A percentile compares a stretch with the other conserved stretches of the same genome.
These are phyloP conservation scores for Phytophthora boehmeriae DNA, from an alignment of 352 stramenopile genomes.

Conservation along the genomic window DNA sequence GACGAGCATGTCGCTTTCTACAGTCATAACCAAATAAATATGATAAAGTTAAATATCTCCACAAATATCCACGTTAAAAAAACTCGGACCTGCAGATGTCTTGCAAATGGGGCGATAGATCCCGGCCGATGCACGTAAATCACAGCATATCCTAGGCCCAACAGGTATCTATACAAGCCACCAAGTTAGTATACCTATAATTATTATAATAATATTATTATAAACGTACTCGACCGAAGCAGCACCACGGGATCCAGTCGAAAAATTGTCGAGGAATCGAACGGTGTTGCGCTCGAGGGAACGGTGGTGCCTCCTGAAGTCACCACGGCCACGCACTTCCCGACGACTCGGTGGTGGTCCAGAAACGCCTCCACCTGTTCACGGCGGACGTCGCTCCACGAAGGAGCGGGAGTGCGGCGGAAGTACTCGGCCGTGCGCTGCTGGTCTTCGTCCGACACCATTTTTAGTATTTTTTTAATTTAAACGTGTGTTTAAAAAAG, in stretches of 20 bases:
- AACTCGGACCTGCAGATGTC: slow-evolving; percentile 55
- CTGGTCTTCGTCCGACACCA: slow-evolving; percentile 37
- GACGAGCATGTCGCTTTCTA: slow-evolving; percentile 50
- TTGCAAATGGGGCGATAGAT: slow-evolving; percentile 85
- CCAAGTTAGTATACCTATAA: no score
- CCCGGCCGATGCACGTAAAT: slow-evolving; percentile 95
- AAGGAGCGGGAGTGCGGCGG: slow-evolving; percentile 44
- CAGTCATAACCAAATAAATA: neutral
- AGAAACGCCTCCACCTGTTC: slow-evolving; percentile 66
- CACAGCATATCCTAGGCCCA: slow-evolving; percentile 95
- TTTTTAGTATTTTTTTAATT: neutral
- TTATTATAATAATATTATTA: no score
- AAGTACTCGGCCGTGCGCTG: slow-evolving; percentile 61
- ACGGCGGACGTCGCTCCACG: slow-evolving; percentile 35
- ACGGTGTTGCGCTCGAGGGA: slow-evolving; percentile 95
- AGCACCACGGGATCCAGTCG: slow-evolving; percentile 91
- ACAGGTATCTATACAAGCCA: slow-evolving; percentile 89
- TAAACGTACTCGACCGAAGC: slow-evolving; percentile 64
- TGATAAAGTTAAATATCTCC: neutral
- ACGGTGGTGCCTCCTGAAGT: slow-evolving; percentile 96
- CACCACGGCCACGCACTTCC: slow-evolving; percentile 92
- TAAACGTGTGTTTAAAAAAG: no score
- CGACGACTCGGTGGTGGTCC: slow-evolving; percentile 62
- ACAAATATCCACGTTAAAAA: neutral
- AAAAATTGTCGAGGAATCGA: slow-evolving; percentile 98